Evolutionary conservation across 495 filamentous ascomycete genomes (phyloP), one percentile per base, ranked within the genome.

Genomic region (Emericellopsis terricola): DNA sequence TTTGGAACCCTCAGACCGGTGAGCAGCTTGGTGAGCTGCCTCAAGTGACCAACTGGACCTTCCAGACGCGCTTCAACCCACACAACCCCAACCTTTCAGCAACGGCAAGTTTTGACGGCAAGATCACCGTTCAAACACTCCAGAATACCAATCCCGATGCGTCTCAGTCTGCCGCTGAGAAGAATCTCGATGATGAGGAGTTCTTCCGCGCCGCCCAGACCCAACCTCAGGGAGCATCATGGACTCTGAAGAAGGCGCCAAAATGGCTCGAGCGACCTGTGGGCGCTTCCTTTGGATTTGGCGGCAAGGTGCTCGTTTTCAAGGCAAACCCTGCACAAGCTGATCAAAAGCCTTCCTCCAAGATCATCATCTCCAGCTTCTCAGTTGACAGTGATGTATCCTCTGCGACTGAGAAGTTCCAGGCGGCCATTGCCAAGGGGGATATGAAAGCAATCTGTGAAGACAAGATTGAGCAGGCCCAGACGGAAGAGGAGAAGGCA

Each of bases 21-120:
- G 71, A 82, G 47, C 59, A 65, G 4, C 80, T 82, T 30, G 89
- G 91, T 38, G 86, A 96, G 56, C 93, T 94, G 53, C 83, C 87
- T 9, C 80, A 94, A 42, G 91, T 92, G 36, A 93, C 87, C 24
- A 96, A 96, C 53, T 96, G 91, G 89, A 92, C 85, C 2, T 99
- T 96, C 64, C 74, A 85, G 52, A 94, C 89, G 4, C 71, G 75
- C 43, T 99, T 87, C 71, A 84, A 94, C 52, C 89, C 91, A 14
- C 71, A 79, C 43, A 91, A 96, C 53, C 91, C 89, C 4, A 77
- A 71, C 43, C 67, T 94, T 38, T 76, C 87, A 17, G 89, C 89
- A 4, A 94, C 87, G 8, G 91, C 91, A 13, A 92, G 87, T 2
- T 96, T 96, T 42, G 89, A 96, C 48, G 89, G 91, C 28, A 91